phyloP scores from a whole-genome alignment of 1,139 yeast genomes.

The Sugiyamaella castrensis region DNA sequence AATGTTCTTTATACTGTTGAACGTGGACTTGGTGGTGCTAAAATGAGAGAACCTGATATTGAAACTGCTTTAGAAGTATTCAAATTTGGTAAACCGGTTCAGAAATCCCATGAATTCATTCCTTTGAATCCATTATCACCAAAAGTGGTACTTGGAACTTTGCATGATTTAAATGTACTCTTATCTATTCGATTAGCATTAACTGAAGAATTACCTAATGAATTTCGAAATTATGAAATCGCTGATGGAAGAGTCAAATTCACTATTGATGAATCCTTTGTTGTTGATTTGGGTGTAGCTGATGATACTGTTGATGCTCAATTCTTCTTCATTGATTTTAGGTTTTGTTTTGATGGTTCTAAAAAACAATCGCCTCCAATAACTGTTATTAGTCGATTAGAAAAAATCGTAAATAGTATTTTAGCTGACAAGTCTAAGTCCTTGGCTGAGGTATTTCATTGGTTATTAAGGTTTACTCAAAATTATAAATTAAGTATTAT shows the following conservation, averaged over 20 bases:
- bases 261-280: constrained; percentile 61
- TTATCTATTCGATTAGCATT: constrained; percentile 74
- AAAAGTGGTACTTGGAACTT: constrained; percentile 56
- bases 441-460: constrained; percentile 58
- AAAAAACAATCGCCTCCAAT: constrained; percentile 33
- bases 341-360: constrained; percentile 45
- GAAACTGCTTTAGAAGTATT: constrained; percentile 84
- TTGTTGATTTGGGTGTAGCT: constrained; percentile 67
- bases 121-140: constrained; percentile 53
- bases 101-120: constrained; percentile 56
- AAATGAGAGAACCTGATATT: constrained; percentile 84
- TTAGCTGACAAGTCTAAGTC: constrained; percentile 46
- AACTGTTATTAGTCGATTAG: constrained; percentile 47
- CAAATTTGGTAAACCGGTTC: constrained; percentile 70
- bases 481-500: constrained; percentile 71
- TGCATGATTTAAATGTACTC: constrained; percentile 68
- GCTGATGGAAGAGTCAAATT: constrained; percentile 76
- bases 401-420: constrained; percentile 55
- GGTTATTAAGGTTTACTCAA: constrained; percentile 67
- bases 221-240: constrained; percentile 60
- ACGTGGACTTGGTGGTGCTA: constrained; percentile 73
- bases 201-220: constrained; percentile 56
- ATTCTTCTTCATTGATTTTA: constrained; percentile 70
- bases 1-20: constrained; percentile 60
- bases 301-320: constrained; percentile 61